Percentiles rank a stretch among this genome's conserved stretches.
These are phyloP conservation scores for Penicillium soppii DNA, from an alignment of 495 filamentous ascomycete species.

Conservation along the genomic window DNA sequence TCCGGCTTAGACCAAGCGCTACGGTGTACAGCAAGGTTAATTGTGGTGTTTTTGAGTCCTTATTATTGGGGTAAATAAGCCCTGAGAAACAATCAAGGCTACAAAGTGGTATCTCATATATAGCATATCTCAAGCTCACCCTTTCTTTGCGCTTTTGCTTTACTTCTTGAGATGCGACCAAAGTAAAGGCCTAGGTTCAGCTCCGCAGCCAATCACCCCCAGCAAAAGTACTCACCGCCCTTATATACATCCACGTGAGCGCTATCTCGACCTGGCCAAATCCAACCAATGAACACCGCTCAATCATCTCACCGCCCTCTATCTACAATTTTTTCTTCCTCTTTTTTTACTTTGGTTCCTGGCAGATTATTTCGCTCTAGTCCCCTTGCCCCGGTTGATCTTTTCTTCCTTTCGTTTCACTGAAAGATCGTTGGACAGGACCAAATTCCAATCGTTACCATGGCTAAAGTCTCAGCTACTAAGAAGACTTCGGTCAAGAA, in stretches of 20 bases:
- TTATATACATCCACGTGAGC: conserved; percentile 13
- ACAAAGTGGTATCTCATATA: no score
- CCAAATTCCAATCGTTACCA: conserved; percentile 13
- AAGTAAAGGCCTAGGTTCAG: no score
- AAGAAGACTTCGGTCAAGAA: conserved; percentile 39
- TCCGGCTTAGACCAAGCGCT: conserved; percentile 5
- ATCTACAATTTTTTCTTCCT: conserved; percentile 31
- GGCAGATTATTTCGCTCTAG: conserved; percentile 13
- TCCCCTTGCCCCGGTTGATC: conserved; percentile 4
- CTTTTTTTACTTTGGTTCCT: conserved; percentile 35
- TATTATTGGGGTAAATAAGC: no score
- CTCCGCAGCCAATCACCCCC: not conserved
- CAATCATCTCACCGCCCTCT: conserved; percentile 21
- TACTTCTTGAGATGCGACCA: no score
- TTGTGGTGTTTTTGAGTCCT: no score
- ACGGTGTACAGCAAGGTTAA: not conserved
- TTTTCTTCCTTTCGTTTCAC: not conserved
- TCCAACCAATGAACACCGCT: conserved; percentile 22
- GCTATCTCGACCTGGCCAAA: not conserved
- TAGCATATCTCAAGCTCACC: no score
- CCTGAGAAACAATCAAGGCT: no score
- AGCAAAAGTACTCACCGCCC: not conserved
- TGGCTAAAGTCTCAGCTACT: conserved; percentile 33
- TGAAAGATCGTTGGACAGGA: not conserved
- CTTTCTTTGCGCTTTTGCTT: no score